These are phyloP conservation scores for Dictyostelium capitatum DNA, from an alignment of 78 protist genomes.

Conservation along the genomic window DNA sequence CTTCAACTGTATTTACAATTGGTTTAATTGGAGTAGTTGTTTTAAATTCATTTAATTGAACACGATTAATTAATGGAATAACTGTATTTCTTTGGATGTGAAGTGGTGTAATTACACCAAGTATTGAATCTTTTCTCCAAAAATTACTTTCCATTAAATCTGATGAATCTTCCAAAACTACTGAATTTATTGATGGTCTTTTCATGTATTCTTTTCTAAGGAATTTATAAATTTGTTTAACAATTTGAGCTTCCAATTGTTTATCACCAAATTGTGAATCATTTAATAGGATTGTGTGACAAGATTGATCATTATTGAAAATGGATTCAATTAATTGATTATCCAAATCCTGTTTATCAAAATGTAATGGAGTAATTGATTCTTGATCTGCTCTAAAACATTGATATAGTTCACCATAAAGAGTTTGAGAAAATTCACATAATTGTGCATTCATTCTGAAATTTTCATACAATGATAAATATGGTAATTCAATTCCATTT, in stretches of 20 bases:
- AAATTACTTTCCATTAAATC: background rate
- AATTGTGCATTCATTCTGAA: constrained; percentile 65
- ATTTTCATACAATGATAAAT: constrained; percentile 9
- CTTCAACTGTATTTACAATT: constrained; percentile 45
- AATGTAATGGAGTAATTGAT: background rate
- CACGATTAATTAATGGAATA: constrained; percentile 2
- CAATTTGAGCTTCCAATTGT: constrained; percentile 21
- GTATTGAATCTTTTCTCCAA: constrained; percentile 13
- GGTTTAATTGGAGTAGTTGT: background rate
- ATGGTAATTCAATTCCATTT: background rate
- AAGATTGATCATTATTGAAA: constrained; percentile 1
- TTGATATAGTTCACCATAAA: constrained; percentile 41
- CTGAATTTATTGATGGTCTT: background rate
- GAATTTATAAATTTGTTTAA: constrained; percentile 53
- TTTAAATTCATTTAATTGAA: background rate
- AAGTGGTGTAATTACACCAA: constrained; percentile 67
- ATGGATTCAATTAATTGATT: constrained; percentile 14
- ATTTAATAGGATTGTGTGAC: constrained; percentile 37
- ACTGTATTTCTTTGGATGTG: constrained; percentile 37
- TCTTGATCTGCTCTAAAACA: background rate
- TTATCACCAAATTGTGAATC: constrained; percentile 33
- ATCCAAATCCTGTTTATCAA: background rate
- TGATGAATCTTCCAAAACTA: background rate
- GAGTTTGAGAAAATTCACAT: constrained; percentile 39
- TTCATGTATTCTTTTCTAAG: background rate